A percentile compares a stretch with the other conserved stretches of the same genome.
These are phyloP conservation scores for Multifurca ochricompacta DNA, from an alignment of 768 basidiomycete genomes.

Conservation along the genomic window DNA sequence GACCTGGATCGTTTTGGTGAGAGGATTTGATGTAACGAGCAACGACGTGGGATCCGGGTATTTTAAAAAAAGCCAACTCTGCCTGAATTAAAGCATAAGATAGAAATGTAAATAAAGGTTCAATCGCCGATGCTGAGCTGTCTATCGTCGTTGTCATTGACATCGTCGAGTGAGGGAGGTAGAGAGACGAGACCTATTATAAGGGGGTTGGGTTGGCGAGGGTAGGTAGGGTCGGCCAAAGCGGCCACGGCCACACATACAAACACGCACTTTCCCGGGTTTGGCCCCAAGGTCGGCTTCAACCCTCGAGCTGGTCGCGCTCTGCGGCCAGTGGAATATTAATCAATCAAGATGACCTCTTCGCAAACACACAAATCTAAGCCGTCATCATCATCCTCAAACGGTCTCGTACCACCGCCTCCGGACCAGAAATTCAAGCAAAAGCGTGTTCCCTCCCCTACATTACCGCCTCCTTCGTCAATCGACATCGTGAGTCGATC, in stretches of 20 bases:
- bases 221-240: too few relatives aligned
- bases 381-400: slow-evolving; percentile 22
- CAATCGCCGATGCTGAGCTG: slow-evolving; percentile 31
- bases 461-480: slow-evolving; percentile 31
- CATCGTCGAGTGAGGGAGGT: too few relatives aligned
- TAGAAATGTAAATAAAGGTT: slow-evolving; percentile 58
- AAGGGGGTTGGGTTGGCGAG: too few relatives aligned
- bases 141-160: slow-evolving; percentile 29
- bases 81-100: slow-evolving; percentile 50
- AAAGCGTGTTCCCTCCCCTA: slow-evolving; percentile 32
- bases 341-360: slow-evolving; percentile 26
- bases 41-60: slow-evolving; percentile 77
- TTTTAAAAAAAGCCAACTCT: slow-evolving; percentile 60
- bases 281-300: too few relatives aligned
- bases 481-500: slow-evolving; percentile 33
- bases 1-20: slow-evolving; percentile 92
- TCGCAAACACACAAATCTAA: slow-evolving; percentile 27
- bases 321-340: slow-evolving; percentile 1
- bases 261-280: too few relatives aligned
- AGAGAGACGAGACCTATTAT: not conserved
- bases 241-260: too few relatives aligned
- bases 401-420: slow-evolving; percentile 25
- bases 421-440: slow-evolving; percentile 21
- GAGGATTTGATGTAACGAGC: slow-evolving; percentile 91
- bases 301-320: slow-evolving; percentile 1